Evolutionary conservation across 2,329 filamentous ascomycete species (phyloP).

Genomic region (Paradendryphiella salina): DNA sequence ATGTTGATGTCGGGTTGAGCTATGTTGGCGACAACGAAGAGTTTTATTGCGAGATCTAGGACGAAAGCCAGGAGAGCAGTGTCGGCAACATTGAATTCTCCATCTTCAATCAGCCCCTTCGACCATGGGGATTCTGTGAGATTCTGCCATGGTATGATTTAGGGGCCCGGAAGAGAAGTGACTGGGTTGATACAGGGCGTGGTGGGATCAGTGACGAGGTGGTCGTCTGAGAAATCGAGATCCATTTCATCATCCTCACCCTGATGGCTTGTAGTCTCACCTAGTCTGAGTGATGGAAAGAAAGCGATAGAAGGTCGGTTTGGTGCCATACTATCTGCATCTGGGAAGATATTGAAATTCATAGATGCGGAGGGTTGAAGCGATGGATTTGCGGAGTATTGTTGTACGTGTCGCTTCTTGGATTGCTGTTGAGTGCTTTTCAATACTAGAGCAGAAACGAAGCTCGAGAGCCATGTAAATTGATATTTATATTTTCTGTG

Average conservation of each 20-base stretch:
- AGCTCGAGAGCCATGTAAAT: no score
- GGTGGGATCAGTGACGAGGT: neutral
- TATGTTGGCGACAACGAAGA: conserved; percentile 1
- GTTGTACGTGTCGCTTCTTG: neutral
- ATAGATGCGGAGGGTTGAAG: neutral
- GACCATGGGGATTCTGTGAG: neutral
- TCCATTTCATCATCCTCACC: neutral
- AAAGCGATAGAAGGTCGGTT: neutral
- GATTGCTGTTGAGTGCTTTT: no score
- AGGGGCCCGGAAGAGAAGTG: neutral
- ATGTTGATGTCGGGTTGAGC: neutral
- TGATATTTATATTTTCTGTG: no score
- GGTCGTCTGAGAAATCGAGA: neutral
- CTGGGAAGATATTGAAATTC: neutral
- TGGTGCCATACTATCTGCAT: neutral
- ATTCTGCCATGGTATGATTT: neutral
- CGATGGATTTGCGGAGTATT: neutral
- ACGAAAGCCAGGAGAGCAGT: conserved; percentile 2
- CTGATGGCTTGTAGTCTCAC: neutral
- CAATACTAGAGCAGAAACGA: no score
- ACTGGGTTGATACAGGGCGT: neutral
- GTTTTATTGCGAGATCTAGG: conserved; percentile 4
- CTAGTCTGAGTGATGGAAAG: neutral
- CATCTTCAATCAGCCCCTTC: neutral
- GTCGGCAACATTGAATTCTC: neutral